A percentile compares a stretch with the other conserved stretches of the same genome.
These are phyloP conservation scores for Monilinia aucupariae DNA, from an alignment of 2,329 filamentous ascomycete species.

Conservation along the genomic window DNA sequence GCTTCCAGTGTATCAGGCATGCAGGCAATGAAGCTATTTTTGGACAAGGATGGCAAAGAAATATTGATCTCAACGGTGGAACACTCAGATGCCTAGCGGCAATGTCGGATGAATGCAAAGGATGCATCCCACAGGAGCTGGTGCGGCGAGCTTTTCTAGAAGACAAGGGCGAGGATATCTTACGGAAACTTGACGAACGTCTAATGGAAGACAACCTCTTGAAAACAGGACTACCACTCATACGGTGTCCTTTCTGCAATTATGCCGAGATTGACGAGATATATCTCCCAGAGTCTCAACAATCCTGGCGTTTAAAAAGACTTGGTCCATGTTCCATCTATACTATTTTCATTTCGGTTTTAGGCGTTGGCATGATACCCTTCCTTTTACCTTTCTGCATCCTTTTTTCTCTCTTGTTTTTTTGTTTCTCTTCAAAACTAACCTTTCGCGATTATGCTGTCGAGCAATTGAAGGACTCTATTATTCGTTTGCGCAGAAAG, in stretches of 20 bases:
- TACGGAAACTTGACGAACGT: slow-evolving; percentile 72
- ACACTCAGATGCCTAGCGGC: slow-evolving; percentile 82
- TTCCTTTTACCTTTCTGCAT: slow-evolving; percentile 50
- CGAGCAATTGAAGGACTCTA: slow-evolving; percentile 51
- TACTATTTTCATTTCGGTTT: slow-evolving; percentile 41
- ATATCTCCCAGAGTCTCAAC: slow-evolving; percentile 53
- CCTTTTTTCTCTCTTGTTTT: slow-evolving; percentile 42
- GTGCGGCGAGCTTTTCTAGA: slow-evolving; percentile 67
- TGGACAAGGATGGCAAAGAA: slow-evolving; percentile 85
- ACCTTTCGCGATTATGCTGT: slow-evolving; percentile 41
- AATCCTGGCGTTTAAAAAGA: slow-evolving; percentile 52
- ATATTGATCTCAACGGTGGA: slow-evolving; percentile 64
- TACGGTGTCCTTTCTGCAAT: slow-evolving; percentile 83
- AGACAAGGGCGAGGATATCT: slow-evolving; percentile 61
- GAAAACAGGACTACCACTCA: slow-evolving; percentile 66
- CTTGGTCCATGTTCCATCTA: slow-evolving; percentile 39
- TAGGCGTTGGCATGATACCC: slow-evolving; percentile 50
- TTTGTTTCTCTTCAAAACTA: slow-evolving; percentile 42
- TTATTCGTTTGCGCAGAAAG: slow-evolving; percentile 63
- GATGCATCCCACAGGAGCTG: slow-evolving; percentile 64
- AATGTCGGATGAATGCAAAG: slow-evolving; percentile 62
- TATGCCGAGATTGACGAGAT: slow-evolving; percentile 85
- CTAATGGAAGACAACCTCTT: slow-evolving; percentile 71
- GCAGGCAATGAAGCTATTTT: slow-evolving; percentile 84
- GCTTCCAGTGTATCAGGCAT: slow-evolving; percentile 75